These are phyloP conservation scores for Hypoxylon sp. DNA, from an alignment of 2,329 filamentous ascomycete genomes.

Conservation along the genomic window DNA sequence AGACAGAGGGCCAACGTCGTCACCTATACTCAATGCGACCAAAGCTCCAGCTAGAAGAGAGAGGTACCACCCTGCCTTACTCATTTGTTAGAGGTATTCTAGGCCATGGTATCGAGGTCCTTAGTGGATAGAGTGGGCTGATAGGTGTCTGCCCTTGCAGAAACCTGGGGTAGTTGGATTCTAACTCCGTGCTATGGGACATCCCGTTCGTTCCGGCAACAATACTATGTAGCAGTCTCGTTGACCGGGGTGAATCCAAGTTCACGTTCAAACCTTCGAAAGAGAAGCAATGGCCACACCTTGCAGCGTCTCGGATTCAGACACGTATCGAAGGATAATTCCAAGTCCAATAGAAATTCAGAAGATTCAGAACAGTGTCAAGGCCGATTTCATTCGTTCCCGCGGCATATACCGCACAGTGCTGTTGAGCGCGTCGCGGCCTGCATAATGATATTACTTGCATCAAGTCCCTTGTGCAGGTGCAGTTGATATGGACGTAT, in stretches of 20 bases:
- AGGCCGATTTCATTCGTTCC: conserved; percentile 5
- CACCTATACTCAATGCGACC: conserved; percentile 7
- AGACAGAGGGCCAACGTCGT: conserved; percentile 13
- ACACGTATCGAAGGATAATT: conserved; percentile 18
- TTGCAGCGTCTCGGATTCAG: conserved; percentile 1
- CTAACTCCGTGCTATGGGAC: conserved; percentile 4
- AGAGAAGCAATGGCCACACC: background rate
- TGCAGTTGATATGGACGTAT: conserved; percentile 28
- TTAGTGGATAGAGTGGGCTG: conserved; percentile 24
- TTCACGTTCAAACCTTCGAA: background rate
- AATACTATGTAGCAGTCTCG: conserved; percentile 11
- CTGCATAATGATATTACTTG: conserved; percentile 41
- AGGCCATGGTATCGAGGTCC: background rate
- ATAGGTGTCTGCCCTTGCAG: conserved; percentile 40
- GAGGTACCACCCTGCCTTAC: background rate
- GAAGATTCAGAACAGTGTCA: conserved; percentile 23
- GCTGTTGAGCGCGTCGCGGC: conserved; percentile 8
- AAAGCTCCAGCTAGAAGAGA: background rate
- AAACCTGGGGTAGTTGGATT: conserved; percentile 41
- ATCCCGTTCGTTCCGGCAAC: conserved; percentile 22
- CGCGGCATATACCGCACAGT: conserved; percentile 14
- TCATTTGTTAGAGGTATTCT: background rate
- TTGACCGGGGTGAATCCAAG: background rate
- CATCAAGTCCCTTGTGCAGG: conserved; percentile 32
- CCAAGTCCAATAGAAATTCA: conserved; percentile 18